Conservation (phyloP, 169 alveolate genomes). For the Plasmodium reichenowi region DNA sequence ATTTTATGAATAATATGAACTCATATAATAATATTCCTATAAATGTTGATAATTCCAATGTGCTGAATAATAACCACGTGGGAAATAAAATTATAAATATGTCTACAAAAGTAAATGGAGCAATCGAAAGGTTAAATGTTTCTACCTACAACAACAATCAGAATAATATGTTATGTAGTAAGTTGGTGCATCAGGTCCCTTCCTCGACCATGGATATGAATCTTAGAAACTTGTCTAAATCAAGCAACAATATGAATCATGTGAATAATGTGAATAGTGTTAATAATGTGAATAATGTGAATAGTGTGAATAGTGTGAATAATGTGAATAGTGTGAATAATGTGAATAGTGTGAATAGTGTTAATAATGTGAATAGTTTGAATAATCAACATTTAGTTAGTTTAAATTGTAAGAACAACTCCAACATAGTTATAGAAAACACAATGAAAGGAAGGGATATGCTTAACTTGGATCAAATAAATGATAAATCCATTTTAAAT, state of each 20-base stretch:
- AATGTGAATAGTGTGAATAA: too few relatives aligned
- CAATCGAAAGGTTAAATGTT: too few relatives aligned
- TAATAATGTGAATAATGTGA: background rate
- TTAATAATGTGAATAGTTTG: background rate
- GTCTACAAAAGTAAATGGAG: too few relatives aligned
- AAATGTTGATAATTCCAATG: background rate
- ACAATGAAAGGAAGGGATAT: slow-evolving; percentile 10
- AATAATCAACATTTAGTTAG: background rate
- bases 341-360: too few relatives aligned
- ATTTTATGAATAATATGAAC: background rate
- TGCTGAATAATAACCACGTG: background rate
- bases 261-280: background rate
- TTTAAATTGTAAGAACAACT: background rate
- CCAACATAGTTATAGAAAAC: background rate
- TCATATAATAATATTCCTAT: background rate
- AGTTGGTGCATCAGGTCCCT: background rate
- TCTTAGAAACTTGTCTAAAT: background rate
- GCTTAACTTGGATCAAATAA: too few relatives aligned
- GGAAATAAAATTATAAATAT: background rate
- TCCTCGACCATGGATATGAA: background rate
- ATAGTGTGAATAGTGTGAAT: too few relatives aligned
- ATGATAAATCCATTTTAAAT: too few relatives aligned
- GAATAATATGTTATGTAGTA: slow-evolving; percentile 2
- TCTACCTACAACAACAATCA: background rate
- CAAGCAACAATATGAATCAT: background rate